phyloP scores from a whole-genome alignment of 768 basidiomycete genomes.

The Brasilioporus rufonigricans region DNA sequence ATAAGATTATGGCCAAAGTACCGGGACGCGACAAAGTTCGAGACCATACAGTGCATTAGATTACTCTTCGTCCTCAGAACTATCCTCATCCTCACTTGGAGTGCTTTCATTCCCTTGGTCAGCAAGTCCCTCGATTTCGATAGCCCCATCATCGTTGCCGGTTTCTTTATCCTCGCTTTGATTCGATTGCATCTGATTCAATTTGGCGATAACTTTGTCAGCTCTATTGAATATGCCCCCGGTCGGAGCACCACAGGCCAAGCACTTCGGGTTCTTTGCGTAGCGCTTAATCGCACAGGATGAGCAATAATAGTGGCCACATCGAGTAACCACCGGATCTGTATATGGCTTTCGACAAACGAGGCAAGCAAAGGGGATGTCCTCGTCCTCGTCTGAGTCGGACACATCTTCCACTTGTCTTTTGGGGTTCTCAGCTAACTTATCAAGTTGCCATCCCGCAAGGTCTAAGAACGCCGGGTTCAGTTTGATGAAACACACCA shows the following conservation, averaged over 20 bases:
- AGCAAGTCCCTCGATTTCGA: slow-evolving; percentile 63
- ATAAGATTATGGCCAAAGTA: slow-evolving; percentile 26
- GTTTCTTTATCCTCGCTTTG: slow-evolving; percentile 46
- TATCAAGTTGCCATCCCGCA: slow-evolving; percentile 98
- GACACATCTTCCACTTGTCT: slow-evolving; percentile 55
- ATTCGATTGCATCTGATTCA: slow-evolving; percentile 68
- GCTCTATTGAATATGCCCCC: slow-evolving; percentile 96
- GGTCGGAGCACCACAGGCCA: slow-evolving; percentile 90
- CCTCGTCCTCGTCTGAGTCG: slow-evolving; percentile 74
- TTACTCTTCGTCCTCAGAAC: slow-evolving; percentile 33
- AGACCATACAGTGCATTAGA: slow-evolving; percentile 24
- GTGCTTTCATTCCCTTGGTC: slow-evolving; percentile 28
- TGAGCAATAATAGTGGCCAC: slow-evolving; percentile 95
- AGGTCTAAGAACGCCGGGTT: slow-evolving; percentile 55
- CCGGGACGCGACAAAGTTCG: slow-evolving; percentile 32
- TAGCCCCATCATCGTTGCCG: slow-evolving; percentile 36
- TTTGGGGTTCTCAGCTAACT: slow-evolving; percentile 76
- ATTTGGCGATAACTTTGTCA: slow-evolving; percentile 87
- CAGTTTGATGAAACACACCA: slow-evolving; percentile 1
- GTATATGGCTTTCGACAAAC: slow-evolving; percentile 94
- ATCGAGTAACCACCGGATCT: slow-evolving; percentile 93
- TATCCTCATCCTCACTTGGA: slow-evolving; percentile 24
- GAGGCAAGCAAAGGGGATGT: slow-evolving; percentile 97
- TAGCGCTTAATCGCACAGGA: slow-evolving; percentile 95
- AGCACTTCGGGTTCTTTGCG: slow-evolving; percentile 91